These are phyloP conservation scores for Clavispora fructus DNA, from an alignment of 805 yeast species.

Conservation along the genomic window DNA sequence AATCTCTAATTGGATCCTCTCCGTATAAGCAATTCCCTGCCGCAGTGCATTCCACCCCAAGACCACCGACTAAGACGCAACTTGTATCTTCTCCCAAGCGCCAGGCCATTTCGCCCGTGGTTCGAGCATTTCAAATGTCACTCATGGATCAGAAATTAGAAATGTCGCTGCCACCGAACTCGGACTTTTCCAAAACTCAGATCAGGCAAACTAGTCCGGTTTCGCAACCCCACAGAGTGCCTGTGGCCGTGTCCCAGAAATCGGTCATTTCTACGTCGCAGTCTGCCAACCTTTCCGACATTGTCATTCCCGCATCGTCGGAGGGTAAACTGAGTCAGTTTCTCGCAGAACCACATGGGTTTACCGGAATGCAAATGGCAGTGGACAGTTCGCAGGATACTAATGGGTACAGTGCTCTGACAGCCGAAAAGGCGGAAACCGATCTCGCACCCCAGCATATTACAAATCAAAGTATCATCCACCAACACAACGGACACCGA, in stretches of 20 bases:
- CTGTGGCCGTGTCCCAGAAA: background rate
- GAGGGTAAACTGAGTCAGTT: background rate
- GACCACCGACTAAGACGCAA: background rate
- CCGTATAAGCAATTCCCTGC: background rate
- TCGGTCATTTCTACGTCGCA: background rate
- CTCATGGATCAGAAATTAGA: background rate
- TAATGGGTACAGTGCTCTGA: background rate
- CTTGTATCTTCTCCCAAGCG: background rate
- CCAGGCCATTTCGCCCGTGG: background rate
- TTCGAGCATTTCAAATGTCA: background rate
- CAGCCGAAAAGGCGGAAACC: no score
- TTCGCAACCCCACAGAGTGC: no score
- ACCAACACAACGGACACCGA: no score
- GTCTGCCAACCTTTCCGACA: background rate
- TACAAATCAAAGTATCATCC: no score
- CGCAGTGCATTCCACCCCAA: background rate
- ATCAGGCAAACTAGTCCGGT: background rate
- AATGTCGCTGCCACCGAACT: background rate
- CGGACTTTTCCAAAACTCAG: background rate
- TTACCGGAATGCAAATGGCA: background rate
- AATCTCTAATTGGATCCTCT: background rate
- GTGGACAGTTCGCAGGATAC: conserved; percentile 1
- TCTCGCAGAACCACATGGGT: background rate
- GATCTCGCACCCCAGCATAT: no score
- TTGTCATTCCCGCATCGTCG: background rate